Percentiles rank a stretch among this genome's conserved stretches.
Evolutionary conservation across 106 monocot species (phyloP).

Genomic region (Narthecium ossifragum): DNA sequence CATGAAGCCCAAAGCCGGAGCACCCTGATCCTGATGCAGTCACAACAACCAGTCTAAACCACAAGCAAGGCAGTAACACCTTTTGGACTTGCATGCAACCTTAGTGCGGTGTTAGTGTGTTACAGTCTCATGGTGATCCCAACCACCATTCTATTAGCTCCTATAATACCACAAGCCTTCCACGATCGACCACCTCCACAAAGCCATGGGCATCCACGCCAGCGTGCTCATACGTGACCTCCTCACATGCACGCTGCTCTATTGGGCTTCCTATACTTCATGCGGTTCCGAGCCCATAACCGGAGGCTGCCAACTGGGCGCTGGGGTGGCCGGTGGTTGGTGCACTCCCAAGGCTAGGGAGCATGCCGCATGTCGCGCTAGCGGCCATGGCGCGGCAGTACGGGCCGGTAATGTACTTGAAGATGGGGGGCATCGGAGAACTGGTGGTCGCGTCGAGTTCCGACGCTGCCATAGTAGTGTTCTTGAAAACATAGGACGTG

Average conservation of each 20-base stretch:
- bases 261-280: background rate
- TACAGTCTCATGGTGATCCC: too few species aligned
- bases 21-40: too few species aligned
- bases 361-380: background rate
- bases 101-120: too few species aligned
- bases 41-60: too few species aligned
- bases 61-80: too few species aligned
- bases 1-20: too few species aligned
- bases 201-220: too few species aligned
- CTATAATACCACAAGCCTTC: too few species aligned
- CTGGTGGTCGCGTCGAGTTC: conserved; percentile 25
- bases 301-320: conserved; percentile 22
- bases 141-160: too few species aligned
- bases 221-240: background rate
- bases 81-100: too few species aligned
- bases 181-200: too few species aligned
- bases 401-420: conserved; percentile 25
- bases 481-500: conserved; percentile 22
- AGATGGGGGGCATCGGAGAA: conserved; percentile 10
- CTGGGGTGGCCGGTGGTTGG: conserved; percentile 17
- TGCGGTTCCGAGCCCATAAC: background rate
- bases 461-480: conserved; percentile 10
- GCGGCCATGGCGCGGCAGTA: conserved; percentile 9
- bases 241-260: background rate
- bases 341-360: conserved; percentile 6